A percentile compares a stretch with the other conserved stretches of the same genome.
Conservation (phyloP, 2,329 filamentous ascomycete genomes). For the Chrysoporthe cubensis region DNA sequence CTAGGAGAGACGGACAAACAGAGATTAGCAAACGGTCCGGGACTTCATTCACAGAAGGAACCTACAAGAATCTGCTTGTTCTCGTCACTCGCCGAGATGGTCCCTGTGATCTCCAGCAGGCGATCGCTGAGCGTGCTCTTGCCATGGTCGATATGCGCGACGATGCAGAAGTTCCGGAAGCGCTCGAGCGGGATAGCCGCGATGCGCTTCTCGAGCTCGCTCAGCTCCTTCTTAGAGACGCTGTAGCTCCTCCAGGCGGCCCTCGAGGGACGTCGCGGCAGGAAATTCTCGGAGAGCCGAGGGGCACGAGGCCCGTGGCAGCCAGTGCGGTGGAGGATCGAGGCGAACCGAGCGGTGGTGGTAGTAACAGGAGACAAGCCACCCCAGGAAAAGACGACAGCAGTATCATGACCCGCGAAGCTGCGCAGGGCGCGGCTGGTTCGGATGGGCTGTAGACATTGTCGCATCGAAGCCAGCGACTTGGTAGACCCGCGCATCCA, state of each 20-base stretch:
- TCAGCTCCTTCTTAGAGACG: slow-evolving; percentile 32
- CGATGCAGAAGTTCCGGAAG: slow-evolving; percentile 96
- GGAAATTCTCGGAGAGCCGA: not conserved
- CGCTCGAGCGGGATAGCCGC: slow-evolving; percentile 76
- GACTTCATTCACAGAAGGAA: not conserved
- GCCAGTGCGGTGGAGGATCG: not conserved
- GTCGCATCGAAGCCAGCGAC: slow-evolving; percentile 40
- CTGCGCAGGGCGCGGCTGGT: slow-evolving; percentile 30
- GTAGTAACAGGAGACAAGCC: not conserved
- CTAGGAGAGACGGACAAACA: slow-evolving; percentile 32
- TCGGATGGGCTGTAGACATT: slow-evolving; percentile 39
- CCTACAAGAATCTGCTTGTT: slow-evolving; percentile 86
- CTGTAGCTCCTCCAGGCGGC: slow-evolving; percentile 23
- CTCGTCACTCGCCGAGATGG: slow-evolving; percentile 76
- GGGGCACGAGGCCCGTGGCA: not conserved
- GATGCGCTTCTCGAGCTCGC: slow-evolving; percentile 63
- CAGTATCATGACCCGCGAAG: slow-evolving; percentile 24
- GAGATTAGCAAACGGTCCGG: slow-evolving; percentile 14
- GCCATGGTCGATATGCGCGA: slow-evolving; percentile 98
- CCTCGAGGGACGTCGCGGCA: not conserved
- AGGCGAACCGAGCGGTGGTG: not conserved
- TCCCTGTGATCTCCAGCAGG: slow-evolving; percentile 90
- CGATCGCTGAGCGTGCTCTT: slow-evolving; percentile 96
- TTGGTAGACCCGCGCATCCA: slow-evolving; percentile 34
- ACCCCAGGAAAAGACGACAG: not conserved